Evolutionary conservation across 495 filamentous ascomycete genomes (phyloP).

Genomic region (Aspergillus olivimuriae): DNA sequence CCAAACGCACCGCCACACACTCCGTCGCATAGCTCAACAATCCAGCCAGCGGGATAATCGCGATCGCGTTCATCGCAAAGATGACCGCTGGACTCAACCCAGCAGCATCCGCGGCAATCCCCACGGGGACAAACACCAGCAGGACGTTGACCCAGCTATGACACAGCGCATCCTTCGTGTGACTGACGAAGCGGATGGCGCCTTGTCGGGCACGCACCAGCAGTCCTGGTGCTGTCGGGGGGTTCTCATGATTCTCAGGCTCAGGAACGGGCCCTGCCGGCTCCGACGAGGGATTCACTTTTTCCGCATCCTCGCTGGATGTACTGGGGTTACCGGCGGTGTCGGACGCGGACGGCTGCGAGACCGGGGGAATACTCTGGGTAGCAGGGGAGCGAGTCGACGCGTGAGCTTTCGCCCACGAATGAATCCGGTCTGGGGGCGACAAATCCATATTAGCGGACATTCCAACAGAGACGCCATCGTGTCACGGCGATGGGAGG

Average conservation of each 20-base stretch:
- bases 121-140: slow-evolving; percentile 73
- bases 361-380: slow-evolving; percentile 4
- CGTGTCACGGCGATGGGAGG: too few species aligned
- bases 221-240: slow-evolving; percentile 22
- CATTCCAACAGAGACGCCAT: not conserved
- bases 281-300: slow-evolving; percentile 26
- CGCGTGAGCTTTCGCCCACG: slow-evolving; percentile 48
- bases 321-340: slow-evolving; percentile 9
- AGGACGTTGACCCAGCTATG: slow-evolving; percentile 74
- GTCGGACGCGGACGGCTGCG: too few species aligned
- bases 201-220: slow-evolving; percentile 30
- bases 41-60: slow-evolving; percentile 78
- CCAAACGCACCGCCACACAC: slow-evolving; percentile 66
- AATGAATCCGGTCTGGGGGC: slow-evolving; percentile 35
- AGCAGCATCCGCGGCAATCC: slow-evolving; percentile 58
- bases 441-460: slow-evolving; percentile 8
- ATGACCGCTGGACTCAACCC: slow-evolving; percentile 44
- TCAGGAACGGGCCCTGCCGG: slow-evolving; percentile 18
- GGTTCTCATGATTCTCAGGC: slow-evolving; percentile 12
- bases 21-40: slow-evolving; percentile 78
- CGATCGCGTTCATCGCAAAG: slow-evolving; percentile 77
- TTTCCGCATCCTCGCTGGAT: slow-evolving; percentile 24
- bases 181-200: slow-evolving; percentile 26
- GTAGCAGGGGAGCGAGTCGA: slow-evolving; percentile 15
- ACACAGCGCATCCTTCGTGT: slow-evolving; percentile 34